A percentile compares a stretch with the other conserved stretches of the same genome.
Evolutionary conservation across 345 rosid species (phyloP).

Genomic region (Acer negundo): DNA sequence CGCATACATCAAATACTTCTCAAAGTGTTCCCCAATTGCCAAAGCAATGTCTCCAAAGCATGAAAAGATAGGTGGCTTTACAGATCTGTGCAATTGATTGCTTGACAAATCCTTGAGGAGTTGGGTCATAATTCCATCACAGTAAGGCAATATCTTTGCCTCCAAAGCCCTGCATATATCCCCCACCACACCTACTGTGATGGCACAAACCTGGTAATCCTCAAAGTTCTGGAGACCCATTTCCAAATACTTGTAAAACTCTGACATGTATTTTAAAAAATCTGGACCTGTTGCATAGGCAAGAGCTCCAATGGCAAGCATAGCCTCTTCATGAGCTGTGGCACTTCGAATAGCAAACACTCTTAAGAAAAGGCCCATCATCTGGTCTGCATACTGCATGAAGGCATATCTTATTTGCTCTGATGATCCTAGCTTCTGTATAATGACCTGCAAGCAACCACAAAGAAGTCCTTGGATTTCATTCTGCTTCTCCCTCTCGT

Average conservation of each 20-base stretch:
- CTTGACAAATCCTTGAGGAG: conserved; percentile 51
- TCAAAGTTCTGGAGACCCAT: conserved; percentile 52
- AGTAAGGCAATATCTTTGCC: conserved; percentile 40
- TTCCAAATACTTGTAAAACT: conserved; percentile 42
- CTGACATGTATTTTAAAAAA: conserved; percentile 48
- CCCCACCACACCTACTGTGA: conserved; percentile 51
- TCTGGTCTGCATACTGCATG: conserved; percentile 46
- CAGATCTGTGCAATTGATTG: conserved; percentile 48
- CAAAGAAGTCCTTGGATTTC: conserved; percentile 49
- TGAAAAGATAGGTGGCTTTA: conserved; percentile 50
- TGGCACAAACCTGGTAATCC: conserved; percentile 53
- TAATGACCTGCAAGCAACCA: conserved; percentile 47
- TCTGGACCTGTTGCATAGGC: conserved; percentile 46
- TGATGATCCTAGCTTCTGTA: conserved; percentile 42
- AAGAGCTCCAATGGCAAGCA: conserved; percentile 48
- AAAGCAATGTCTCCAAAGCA: conserved; percentile 48
- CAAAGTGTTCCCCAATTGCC: conserved; percentile 46
- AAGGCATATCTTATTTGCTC: conserved; percentile 37
- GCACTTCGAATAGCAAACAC: conserved; percentile 44
- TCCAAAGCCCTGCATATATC: conserved; percentile 48
- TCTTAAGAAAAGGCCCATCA: conserved; percentile 46
- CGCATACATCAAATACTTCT: conserved; percentile 47
- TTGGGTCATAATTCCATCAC: conserved; percentile 50
- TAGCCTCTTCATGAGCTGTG: conserved; percentile 49
- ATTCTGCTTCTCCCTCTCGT: conserved; percentile 41